phyloP scores from a whole-genome alignment of 2,329 filamentous ascomycete species.

The Exophiala lecanii-corni region DNA sequence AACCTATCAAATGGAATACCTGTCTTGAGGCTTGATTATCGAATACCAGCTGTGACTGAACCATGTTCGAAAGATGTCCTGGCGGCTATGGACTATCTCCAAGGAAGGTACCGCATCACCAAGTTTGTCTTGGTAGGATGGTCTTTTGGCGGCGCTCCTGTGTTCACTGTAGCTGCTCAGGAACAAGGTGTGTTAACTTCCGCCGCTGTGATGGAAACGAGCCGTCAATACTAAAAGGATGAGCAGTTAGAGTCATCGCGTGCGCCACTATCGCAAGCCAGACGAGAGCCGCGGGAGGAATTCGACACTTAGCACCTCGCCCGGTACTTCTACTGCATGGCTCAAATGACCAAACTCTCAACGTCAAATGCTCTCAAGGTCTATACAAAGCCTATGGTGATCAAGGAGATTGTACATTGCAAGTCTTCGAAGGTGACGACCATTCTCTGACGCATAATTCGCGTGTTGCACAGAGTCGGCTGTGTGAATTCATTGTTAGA shows the following conservation, averaged over 20 bases:
- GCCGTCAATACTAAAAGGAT: not conserved
- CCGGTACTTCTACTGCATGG: conserved; percentile 39
- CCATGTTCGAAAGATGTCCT: conserved; percentile 36
- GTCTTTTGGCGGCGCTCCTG: conserved; percentile 42
- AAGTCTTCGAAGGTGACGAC: conserved; percentile 40
- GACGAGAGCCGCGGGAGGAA: conserved; percentile 31
- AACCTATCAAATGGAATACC: conserved; percentile 35
- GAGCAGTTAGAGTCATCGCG: conserved; percentile 31
- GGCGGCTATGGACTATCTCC: conserved; percentile 36
- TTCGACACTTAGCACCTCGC: conserved; percentile 10
- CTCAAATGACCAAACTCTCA: conserved; percentile 35
- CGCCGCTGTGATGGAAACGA: no score
- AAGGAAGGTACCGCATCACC: conserved; percentile 29
- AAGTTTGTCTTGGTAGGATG: conserved; percentile 41
- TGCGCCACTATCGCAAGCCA: conserved; percentile 40
- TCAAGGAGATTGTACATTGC: conserved; percentile 32
- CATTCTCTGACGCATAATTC: conserved; percentile 39
- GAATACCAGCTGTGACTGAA: conserved; percentile 32
- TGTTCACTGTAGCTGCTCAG: conserved; percentile 34
- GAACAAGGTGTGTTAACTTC: conserved; percentile 1
- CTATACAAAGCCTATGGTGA: conserved; percentile 36
- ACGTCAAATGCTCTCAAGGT: conserved; percentile 32
- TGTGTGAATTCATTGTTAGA: conserved; percentile 37
- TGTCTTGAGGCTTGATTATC: conserved; percentile 40
- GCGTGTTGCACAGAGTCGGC: conserved; percentile 34